Conservation (phyloP, 768 basidiomycete genomes). For the Tricholomella constricta region DNA sequence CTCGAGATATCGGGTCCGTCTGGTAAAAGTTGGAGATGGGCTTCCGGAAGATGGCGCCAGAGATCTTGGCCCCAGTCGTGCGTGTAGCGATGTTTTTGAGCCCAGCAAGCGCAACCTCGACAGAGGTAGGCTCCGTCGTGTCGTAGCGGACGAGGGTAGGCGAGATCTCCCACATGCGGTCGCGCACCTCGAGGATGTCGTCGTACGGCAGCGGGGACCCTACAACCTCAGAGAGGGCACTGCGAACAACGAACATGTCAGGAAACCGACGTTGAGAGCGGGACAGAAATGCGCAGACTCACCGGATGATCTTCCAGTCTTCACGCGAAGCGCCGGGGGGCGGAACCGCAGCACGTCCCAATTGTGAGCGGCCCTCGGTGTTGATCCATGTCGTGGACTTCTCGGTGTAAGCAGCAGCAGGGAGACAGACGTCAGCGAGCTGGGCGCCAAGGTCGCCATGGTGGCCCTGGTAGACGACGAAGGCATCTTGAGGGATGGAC, state of each 20-base stretch:
- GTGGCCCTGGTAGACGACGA: slow-evolving; percentile 98
- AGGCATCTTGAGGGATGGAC: slow-evolving; percentile 87
- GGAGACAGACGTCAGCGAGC: slow-evolving; percentile 95
- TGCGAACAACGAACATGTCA: slow-evolving; percentile 23
- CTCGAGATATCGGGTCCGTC: slow-evolving; percentile 93
- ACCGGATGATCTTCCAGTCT: slow-evolving; percentile 98
- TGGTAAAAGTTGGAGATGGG: slow-evolving; percentile 94
- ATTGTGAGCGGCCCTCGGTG: slow-evolving; percentile 91
- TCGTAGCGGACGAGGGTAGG: slow-evolving; percentile 90
- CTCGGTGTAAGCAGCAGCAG: slow-evolving; percentile 94
- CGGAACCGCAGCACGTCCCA: slow-evolving; percentile 88
- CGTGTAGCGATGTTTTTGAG: slow-evolving; percentile 56
- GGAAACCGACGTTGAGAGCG: neutral
- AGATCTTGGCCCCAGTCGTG: slow-evolving; percentile 56
- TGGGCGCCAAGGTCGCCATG: slow-evolving; percentile 97
- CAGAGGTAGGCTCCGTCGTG: slow-evolving; percentile 71
- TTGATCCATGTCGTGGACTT: slow-evolving; percentile 91
- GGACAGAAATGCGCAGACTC: slow-evolving; percentile 20
- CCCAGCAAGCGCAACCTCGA: slow-evolving; percentile 70
- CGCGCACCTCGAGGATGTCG: slow-evolving; percentile 77
- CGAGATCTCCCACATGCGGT: slow-evolving; percentile 96
- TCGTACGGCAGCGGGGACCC: slow-evolving; percentile 86
- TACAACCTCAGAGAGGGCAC: slow-evolving; percentile 89
- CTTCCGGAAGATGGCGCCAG: slow-evolving; percentile 67
- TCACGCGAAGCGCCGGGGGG: slow-evolving; percentile 95